Evolutionary conservation across 2,329 filamentous ascomycete species (phyloP).

Genomic region (Huntiella abstrusa): DNA sequence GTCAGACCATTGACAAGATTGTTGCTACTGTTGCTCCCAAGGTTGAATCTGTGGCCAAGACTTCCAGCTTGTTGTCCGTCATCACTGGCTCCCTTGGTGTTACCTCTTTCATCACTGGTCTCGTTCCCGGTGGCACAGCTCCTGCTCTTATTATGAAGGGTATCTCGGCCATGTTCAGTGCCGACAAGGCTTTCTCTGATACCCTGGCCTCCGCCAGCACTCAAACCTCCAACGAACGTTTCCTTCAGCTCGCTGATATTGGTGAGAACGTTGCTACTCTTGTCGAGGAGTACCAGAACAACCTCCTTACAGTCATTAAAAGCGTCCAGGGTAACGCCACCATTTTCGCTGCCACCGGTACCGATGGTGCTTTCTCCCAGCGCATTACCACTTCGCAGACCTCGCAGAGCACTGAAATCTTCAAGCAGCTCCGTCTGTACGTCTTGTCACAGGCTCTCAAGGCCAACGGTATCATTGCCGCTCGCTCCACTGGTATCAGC

Average conservation of each 20-base stretch:
- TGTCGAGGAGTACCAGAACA: conserved; percentile 15
- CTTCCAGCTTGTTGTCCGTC: conserved; percentile 12
- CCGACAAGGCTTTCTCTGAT: conserved; percentile 9
- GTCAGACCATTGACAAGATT: conserved; percentile 15
- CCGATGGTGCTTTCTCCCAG: conserved; percentile 15
- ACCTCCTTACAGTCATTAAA: conserved; percentile 12
- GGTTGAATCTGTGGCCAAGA: conserved; percentile 12
- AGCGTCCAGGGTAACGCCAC: conserved; percentile 14
- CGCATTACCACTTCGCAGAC: conserved; percentile 15
- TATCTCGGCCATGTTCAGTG: conserved; percentile 6
- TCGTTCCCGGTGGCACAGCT: conserved; percentile 13
- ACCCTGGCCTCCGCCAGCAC: conserved; percentile 11
- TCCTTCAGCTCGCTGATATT: conserved; percentile 15
- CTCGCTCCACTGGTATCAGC: conserved; percentile 13
- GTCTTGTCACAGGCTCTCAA: conserved; percentile 14
- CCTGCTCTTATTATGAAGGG: conserved; percentile 13
- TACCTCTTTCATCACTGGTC: conserved; percentile 13
- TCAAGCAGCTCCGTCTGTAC: conserved; percentile 14
- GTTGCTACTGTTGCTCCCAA: conserved; percentile 15
- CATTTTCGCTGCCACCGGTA: conserved; percentile 13
- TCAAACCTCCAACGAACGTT: conserved; percentile 14
- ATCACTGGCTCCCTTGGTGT: conserved; percentile 12
- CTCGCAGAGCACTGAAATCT: conserved; percentile 14
- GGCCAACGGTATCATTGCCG: conserved; percentile 14
- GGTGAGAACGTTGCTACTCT: conserved; percentile 14